phyloP scores from a whole-genome alignment of 768 basidiomycete species.

The Aureoboletus auriporus region DNA sequence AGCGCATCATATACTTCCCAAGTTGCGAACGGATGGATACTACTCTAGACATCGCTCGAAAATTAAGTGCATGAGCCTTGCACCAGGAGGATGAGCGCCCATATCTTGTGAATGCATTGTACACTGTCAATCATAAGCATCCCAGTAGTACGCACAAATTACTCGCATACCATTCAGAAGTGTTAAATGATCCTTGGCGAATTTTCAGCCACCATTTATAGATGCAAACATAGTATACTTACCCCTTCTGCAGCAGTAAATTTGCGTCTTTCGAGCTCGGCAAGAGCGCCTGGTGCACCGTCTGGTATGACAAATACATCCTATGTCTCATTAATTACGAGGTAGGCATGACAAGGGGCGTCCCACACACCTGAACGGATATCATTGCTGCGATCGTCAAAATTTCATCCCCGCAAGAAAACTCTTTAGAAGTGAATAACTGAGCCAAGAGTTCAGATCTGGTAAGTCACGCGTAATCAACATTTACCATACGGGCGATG shows the following conservation, averaged over 20 bases:
- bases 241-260: conserved; percentile 99
- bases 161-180: conserved; percentile 71
- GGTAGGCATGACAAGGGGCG: conserved; percentile 1
- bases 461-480: background rate
- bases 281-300: conserved; percentile 78
- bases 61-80: conserved; percentile 86
- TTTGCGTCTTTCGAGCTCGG: conserved; percentile 90
- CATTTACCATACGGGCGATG: conserved; percentile 86
- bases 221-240: conserved; percentile 21
- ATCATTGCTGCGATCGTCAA: conserved; percentile 96
- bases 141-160: background rate
- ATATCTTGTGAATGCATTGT: conserved; percentile 87
- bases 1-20: conserved; percentile 91
- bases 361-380: conserved; percentile 66
- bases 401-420: conserved; percentile 91
- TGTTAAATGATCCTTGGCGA: conserved; percentile 83
- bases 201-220: background rate
- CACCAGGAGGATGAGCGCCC: conserved; percentile 90
- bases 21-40: conserved; percentile 94
- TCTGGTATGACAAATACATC: conserved; percentile 89
- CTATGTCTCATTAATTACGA: conserved; percentile 34
- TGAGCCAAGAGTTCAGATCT: conserved; percentile 29
- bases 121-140: conserved; percentile 49
- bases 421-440: conserved; percentile 84
- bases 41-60: conserved; percentile 89